A percentile compares a stretch with the other conserved stretches of the same genome.
Evolutionary conservation across 2,329 filamentous ascomycete species (phyloP).

Genomic region (Samsoniella hepiali): DNA sequence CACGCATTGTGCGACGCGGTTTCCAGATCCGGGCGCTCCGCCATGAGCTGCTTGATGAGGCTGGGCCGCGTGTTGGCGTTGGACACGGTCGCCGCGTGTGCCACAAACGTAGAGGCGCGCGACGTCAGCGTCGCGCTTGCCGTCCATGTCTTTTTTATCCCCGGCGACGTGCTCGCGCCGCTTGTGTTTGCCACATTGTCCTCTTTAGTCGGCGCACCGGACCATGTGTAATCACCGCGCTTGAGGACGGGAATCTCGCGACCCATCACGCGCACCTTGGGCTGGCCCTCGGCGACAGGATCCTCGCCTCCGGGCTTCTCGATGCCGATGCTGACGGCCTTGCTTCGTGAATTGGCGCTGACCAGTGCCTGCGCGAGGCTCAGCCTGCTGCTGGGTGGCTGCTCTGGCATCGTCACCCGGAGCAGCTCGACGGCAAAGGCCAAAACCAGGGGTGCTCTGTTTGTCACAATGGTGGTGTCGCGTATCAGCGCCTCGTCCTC

Average conservation of each 20-base stretch:
- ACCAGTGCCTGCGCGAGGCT: conserved; percentile 83
- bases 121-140: conserved; percentile 49
- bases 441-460: conserved; percentile 77
- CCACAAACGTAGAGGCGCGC: conserved; percentile 56
- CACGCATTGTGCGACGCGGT: conserved; percentile 58
- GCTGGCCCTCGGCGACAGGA: conserved; percentile 73
- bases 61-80: conserved; percentile 41
- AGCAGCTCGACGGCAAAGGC: conserved; percentile 74
- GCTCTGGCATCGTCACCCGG: conserved; percentile 79
- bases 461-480: conserved; percentile 62
- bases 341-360: conserved; percentile 73
- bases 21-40: conserved; percentile 46
- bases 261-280: conserved; percentile 67
- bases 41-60: conserved; percentile 47
- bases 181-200: conserved; percentile 12
- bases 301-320: conserved; percentile 66
- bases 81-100: conserved; percentile 41
- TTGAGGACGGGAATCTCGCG: conserved; percentile 73
- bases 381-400: conserved; percentile 77
- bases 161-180: conserved; percentile 20
- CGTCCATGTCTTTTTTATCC: conserved; percentile 43
- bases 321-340: conserved; percentile 72
- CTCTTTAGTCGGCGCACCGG: conserved; percentile 21
- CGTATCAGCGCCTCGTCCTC: conserved; percentile 59
- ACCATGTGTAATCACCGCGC: conserved; percentile 64